A percentile compares a stretch with the other conserved stretches of the same genome.
Conservation (phyloP, 2,329 filamentous ascomycete genomes). For the Alternaria longipes region DNA sequence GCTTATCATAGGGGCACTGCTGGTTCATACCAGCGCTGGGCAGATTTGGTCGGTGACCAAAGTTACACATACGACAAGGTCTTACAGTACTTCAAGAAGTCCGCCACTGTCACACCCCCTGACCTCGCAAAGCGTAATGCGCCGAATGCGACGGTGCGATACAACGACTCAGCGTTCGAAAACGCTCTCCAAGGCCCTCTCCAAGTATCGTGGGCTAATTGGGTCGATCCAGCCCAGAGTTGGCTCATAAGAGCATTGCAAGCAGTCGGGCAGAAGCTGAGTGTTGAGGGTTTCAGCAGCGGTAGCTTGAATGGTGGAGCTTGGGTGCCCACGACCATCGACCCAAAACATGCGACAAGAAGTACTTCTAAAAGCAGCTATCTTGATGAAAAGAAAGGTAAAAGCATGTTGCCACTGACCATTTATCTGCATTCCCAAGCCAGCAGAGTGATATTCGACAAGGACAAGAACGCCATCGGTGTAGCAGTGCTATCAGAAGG, state of each 20-base stretch:
- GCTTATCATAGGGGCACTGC: constrained; percentile 36
- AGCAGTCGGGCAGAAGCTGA: constrained; percentile 30
- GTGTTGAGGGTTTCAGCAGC: constrained; percentile 31
- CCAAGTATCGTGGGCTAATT: constrained; percentile 36
- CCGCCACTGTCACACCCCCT: constrained; percentile 41
- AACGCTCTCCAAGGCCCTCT: constrained; percentile 28
- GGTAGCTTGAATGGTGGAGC: constrained; percentile 32
- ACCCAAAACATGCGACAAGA: constrained; percentile 28
- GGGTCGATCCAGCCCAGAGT: neutral
- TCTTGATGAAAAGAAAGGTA: too few species aligned
- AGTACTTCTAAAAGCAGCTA: too few species aligned
- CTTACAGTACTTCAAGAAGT: constrained; percentile 41
- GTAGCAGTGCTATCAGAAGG: too few species aligned
- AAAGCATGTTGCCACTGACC: too few species aligned
- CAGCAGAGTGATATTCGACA: too few species aligned
- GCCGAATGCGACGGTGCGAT: constrained; percentile 30
- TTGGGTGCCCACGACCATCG: constrained; percentile 43
- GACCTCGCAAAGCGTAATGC: constrained; percentile 29
- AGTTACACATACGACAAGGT: constrained; percentile 41
- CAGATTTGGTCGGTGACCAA: constrained; percentile 41
- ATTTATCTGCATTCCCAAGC: too few species aligned
- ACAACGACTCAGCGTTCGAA: constrained; percentile 27
- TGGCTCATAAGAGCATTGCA: constrained; percentile 25
- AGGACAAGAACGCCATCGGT: too few species aligned
- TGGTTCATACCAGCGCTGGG: constrained; percentile 42